phyloP scores from a whole-genome alignment of 805 yeast genomes.

The Zygosaccharomyces gambellarensis region DNA sequence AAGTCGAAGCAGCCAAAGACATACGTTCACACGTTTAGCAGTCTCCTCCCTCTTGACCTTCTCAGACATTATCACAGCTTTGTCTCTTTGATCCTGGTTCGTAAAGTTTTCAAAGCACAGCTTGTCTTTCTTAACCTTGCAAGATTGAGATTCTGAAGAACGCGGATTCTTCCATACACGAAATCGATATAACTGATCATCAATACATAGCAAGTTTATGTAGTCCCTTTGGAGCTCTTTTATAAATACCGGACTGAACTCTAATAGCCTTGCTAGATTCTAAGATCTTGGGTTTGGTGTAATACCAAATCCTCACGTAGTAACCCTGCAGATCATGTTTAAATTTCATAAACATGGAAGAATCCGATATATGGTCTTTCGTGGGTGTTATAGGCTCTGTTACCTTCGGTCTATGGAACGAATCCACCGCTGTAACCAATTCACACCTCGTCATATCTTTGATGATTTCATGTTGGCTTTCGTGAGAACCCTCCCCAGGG shows the following conservation, averaged over 20 bases:
- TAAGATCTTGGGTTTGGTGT: conserved; percentile 8
- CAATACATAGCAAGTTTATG: neutral
- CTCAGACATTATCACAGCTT: neutral
- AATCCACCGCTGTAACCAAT: conserved; percentile 24
- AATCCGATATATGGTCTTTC: conserved; percentile 22
- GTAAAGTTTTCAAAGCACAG: too few species aligned
- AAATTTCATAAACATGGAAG: conserved; percentile 17
- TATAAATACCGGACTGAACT: conserved; percentile 12
- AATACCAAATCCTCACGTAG: conserved; percentile 25
- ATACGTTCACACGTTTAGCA: neutral
- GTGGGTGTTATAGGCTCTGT: conserved; percentile 23
- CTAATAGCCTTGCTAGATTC: conserved; percentile 6
- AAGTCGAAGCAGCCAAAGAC: conserved; percentile 2
- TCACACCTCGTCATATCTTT: conserved; percentile 18
- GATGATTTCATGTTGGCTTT: conserved; percentile 12
- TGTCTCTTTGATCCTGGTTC: neutral
- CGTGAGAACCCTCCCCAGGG: conserved; percentile 10
- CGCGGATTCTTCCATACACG: neutral
- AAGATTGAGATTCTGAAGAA: neutral
- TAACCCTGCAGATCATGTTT: conserved; percentile 27
- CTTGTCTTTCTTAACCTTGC: too few species aligned
- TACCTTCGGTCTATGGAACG: conserved; percentile 24
- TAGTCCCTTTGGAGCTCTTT: neutral
- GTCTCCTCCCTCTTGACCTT: neutral
- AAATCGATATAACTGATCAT: neutral